Evolutionary conservation across 176 grass and related monocot species (phyloP), one percentile per base, ranked within the genome.

Genomic region (Cocos nucifera): DNA sequence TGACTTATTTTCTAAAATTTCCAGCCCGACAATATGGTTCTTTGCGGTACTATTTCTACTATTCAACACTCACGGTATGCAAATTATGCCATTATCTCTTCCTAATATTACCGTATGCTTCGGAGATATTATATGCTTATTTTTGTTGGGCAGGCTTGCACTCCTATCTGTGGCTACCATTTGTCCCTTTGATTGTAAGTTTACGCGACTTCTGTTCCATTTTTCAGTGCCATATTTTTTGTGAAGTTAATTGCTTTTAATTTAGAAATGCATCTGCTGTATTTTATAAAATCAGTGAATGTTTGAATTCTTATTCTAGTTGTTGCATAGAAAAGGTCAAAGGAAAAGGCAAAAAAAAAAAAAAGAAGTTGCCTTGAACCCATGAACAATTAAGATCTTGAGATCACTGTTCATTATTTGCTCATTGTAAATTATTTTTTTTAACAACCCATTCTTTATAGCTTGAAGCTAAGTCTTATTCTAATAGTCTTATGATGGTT

Each of bases 101-200:
- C 22, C 28, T 21, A 56, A 54, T 21, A 16, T 5, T 22, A 52
- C 12, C 15, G 44, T 19, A 49, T 39, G 10, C 12, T 0, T 15
- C 1, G 4, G 65, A 35, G 17, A 68, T 18, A 15, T 56, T 29
- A 5, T 14, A 51, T 65, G 21, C 3, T 19, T 65, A 21, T 4
- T 59, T 24, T 68, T 29, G 30, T 52, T 67, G 4, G 17, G 21
- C 63, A 65, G 63, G 23, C 17, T 53, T 16, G 63, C 49, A 27
- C 12, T 65, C 63, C 14, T 57, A 57, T 17, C 17, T 68, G 8
- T 68, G 65, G 65, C 52, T 56, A 15, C 65, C 65, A 1, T 68
- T 68, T 3, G 48, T 68, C 27, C 65, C 65, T 56, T 19, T 68
- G n/a, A 56, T 68, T 22, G 65, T 68, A 68, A 57, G 65, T 56